Evolutionary conservation across 768 basidiomycete species (phyloP).

Genomic region (Serendipita sp.): DNA sequence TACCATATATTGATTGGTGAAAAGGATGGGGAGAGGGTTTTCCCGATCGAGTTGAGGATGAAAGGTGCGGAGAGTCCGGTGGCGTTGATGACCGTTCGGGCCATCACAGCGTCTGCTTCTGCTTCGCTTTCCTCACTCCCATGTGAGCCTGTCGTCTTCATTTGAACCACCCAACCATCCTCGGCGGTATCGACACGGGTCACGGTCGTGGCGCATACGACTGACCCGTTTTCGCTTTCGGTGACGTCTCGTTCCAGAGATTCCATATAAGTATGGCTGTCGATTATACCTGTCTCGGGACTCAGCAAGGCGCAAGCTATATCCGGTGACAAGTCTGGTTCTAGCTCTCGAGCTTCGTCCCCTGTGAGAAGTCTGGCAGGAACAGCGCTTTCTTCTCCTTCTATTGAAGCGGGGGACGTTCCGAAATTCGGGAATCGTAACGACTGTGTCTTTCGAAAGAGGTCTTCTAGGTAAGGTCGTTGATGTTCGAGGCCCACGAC

Average conservation of each 20-base stretch:
- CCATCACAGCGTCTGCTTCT: slow-evolving; percentile 43
- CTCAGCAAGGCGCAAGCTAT: slow-evolving; percentile 65
- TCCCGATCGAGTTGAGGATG: slow-evolving; percentile 44
- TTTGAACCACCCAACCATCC: slow-evolving; percentile 81
- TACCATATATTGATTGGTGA: slow-evolving; percentile 59
- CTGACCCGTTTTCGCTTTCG: slow-evolving; percentile 48
- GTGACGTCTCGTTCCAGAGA: slow-evolving; percentile 67
- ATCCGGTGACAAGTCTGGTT: slow-evolving; percentile 62
- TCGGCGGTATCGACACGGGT: slow-evolving; percentile 69
- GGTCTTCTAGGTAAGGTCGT: slow-evolving; percentile 46
- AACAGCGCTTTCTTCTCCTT: slow-evolving; percentile 23
- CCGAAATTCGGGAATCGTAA: slow-evolving; percentile 36
- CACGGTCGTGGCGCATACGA: slow-evolving; percentile 68
- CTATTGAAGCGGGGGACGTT: slow-evolving; percentile 10
- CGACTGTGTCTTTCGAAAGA: slow-evolving; percentile 44
- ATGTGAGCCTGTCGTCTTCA: slow-evolving; percentile 31
- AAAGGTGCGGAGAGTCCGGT: slow-evolving; percentile 58
- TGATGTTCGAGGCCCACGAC: slow-evolving; percentile 65
- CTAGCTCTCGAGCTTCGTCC: slow-evolving; percentile 50
- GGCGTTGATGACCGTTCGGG: slow-evolving; percentile 66
- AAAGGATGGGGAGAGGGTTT: not conserved
- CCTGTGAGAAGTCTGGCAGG: slow-evolving; percentile 55
- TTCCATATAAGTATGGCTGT: slow-evolving; percentile 72
- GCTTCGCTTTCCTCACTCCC: slow-evolving; percentile 22
- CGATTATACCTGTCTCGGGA: slow-evolving; percentile 78